phyloP scores from a whole-genome alignment of 2,329 filamentous ascomycete species.

The Calonectria henricotiae region DNA sequence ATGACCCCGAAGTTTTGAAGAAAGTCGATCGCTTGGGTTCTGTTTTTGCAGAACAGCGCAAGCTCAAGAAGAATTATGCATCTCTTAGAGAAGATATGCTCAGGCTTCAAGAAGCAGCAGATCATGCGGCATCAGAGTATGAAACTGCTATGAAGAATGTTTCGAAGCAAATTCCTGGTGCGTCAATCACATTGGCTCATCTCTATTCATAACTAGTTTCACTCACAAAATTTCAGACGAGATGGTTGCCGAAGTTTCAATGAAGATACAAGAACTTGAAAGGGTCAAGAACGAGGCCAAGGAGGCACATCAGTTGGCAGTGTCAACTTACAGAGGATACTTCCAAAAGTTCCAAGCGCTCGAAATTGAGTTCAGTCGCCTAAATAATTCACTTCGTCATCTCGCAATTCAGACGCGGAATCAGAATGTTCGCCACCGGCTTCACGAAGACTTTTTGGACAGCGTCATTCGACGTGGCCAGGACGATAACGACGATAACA shows the following conservation, averaged over 20 bases:
- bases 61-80: background rate
- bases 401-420: constrained; percentile 29
- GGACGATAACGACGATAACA: rapidly evolving
- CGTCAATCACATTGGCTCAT: background rate
- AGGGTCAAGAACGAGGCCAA: background rate
- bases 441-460: constrained; percentile 16
- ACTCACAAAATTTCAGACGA: background rate
- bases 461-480: background rate
- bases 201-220: background rate
- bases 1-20: background rate
- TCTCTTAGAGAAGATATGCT: background rate
- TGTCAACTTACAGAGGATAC: background rate
- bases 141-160: background rate
- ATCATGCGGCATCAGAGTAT: background rate
- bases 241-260: background rate
- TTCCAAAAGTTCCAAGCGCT: background rate
- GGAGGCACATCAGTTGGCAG: background rate
- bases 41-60: background rate
- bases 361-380: background rate
- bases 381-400: constrained; percentile 13
- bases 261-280: background rate
- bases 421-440: background rate
- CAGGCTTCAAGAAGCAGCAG: background rate
- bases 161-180: background rate
- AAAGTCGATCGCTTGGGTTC: background rate